A percentile compares a stretch with the other conserved stretches of the same genome.
Conservation (phyloP, 805 yeast genomes). For the Candida ascalaphidarum region DNA sequence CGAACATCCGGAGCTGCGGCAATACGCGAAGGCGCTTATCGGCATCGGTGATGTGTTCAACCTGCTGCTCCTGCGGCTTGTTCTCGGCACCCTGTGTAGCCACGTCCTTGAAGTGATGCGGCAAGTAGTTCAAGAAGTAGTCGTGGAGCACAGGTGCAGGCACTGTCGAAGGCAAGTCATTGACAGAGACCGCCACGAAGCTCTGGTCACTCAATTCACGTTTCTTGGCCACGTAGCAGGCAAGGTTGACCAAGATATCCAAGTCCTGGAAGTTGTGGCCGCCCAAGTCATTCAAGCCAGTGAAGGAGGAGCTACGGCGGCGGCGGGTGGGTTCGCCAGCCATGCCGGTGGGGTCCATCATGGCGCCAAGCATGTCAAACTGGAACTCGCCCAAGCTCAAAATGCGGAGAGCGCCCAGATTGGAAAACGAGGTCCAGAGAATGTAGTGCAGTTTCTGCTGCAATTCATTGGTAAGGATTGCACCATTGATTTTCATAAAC, state of each 20-base stretch:
- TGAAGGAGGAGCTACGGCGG: slow-evolving; percentile 27
- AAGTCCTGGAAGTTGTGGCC: slow-evolving; percentile 33
- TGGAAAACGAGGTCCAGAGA: slow-evolving; percentile 20
- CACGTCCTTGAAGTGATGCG: slow-evolving; percentile 8
- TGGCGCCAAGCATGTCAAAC: slow-evolving; percentile 13
- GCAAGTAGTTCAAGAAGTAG: slow-evolving; percentile 24
- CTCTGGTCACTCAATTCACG: slow-evolving; percentile 5
- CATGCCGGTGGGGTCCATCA: slow-evolving; percentile 6
- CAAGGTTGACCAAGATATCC: slow-evolving; percentile 22
- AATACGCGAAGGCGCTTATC: slow-evolving; percentile 9
- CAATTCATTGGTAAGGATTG: slow-evolving; percentile 29
- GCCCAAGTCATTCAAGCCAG: slow-evolving; percentile 31
- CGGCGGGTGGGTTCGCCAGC: slow-evolving; percentile 9
- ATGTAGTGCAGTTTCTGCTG: slow-evolving; percentile 27
- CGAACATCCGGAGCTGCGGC: slow-evolving; percentile 30
- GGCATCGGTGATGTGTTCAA: slow-evolving; percentile 15
- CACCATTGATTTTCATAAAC: slow-evolving; percentile 21
- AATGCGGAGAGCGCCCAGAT: slow-evolving; percentile 8
- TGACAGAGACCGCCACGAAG: slow-evolving; percentile 15
- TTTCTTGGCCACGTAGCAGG: slow-evolving; percentile 17
- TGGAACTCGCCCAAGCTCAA: slow-evolving; percentile 29
- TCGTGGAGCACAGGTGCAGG: slow-evolving; percentile 30
- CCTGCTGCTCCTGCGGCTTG: slow-evolving; percentile 6
- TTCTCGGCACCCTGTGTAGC: slow-evolving; percentile 4
- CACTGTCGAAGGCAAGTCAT: slow-evolving; percentile 24